A percentile compares a stretch with the other conserved stretches of the same genome.
phyloP scores from a whole-genome alignment of 2,329 filamentous ascomycete species.

The Alternaria atra region DNA sequence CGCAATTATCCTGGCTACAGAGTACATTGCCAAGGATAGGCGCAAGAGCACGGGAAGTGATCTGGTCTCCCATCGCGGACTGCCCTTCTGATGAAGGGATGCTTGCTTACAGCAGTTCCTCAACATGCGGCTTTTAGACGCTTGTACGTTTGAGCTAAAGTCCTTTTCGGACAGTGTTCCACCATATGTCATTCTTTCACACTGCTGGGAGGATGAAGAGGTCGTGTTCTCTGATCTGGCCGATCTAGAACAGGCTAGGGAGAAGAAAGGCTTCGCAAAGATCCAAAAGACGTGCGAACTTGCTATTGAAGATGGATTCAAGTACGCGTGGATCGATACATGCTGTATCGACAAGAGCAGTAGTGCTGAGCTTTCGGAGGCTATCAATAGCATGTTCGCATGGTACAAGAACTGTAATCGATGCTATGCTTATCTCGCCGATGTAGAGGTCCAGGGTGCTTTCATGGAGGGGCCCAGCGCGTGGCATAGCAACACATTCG shows the following conservation, averaged over 20 bases:
- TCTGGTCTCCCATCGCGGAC: no score
- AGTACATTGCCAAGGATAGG: no score
- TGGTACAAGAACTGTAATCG: conserved; percentile 22
- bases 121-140: conserved; percentile 17
- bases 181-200: conserved; percentile 28
- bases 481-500: neutral
- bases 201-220: conserved; percentile 28
- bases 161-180: conserved; percentile 18
- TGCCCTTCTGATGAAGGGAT: neutral
- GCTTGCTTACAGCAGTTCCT: no score
- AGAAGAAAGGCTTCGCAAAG: conserved; percentile 27
- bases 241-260: conserved; percentile 13
- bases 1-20: no score
- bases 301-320: conserved; percentile 12
- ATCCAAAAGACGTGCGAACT: conserved; percentile 21
- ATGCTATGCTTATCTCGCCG: conserved; percentile 29
- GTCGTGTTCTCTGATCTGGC: conserved; percentile 22
- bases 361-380: conserved; percentile 23
- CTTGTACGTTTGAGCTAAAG: conserved; percentile 11
- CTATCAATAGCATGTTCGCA: conserved; percentile 29
- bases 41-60: no score
- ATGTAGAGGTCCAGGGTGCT: neutral
- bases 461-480: neutral
- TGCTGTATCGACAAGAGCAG: conserved; percentile 37
- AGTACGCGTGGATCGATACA: conserved; percentile 27